Conservation (phyloP, 495 filamentous ascomycete genomes). For the Antarctomyces pellizariae region DNA sequence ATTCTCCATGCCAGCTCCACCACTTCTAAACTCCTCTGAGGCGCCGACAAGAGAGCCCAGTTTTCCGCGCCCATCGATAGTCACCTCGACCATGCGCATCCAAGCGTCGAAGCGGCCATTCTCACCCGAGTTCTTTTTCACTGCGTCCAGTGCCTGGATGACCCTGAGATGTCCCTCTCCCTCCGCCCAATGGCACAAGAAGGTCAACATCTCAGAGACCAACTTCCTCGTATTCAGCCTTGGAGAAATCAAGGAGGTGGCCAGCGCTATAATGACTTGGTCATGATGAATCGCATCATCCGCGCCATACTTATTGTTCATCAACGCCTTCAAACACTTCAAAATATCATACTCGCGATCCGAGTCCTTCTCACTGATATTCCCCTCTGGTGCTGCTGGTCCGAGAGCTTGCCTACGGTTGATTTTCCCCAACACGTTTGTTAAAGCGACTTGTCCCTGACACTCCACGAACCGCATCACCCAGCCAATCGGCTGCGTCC, state of each 20-base stretch:
- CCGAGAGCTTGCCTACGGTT: constrained; percentile 67
- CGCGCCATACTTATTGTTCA: constrained; percentile 98
- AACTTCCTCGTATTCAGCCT: constrained; percentile 82
- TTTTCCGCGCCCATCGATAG: constrained; percentile 88
- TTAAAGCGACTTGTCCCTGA: constrained; percentile 88
- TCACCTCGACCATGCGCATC: constrained; percentile 97
- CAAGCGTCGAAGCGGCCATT: constrained; percentile 94
- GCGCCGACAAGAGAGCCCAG: constrained; percentile 95
- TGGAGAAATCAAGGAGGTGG: constrained; percentile 68
- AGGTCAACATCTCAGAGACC: constrained; percentile 89
- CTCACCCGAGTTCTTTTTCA: constrained; percentile 74
- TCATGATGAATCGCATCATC: constrained; percentile 89
- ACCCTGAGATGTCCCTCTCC: constrained; percentile 92
- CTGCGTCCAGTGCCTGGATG: constrained; percentile 73
- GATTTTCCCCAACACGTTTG: constrained; percentile 80
- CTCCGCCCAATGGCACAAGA: constrained; percentile 88
- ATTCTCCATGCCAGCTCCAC: constrained; percentile 97
- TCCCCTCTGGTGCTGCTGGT: constrained; percentile 37
- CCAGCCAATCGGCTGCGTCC: constrained; percentile 96
- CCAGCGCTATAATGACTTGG: constrained; percentile 69
- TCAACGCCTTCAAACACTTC: constrained; percentile 87
- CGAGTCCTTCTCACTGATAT: constrained; percentile 61
- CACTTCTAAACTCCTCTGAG: constrained; percentile 88
- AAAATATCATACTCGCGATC: constrained; percentile 95
- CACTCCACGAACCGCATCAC: constrained; percentile 92